Conservation (phyloP, 805 yeast genomes). For the Yarrowia sp. region DNA sequence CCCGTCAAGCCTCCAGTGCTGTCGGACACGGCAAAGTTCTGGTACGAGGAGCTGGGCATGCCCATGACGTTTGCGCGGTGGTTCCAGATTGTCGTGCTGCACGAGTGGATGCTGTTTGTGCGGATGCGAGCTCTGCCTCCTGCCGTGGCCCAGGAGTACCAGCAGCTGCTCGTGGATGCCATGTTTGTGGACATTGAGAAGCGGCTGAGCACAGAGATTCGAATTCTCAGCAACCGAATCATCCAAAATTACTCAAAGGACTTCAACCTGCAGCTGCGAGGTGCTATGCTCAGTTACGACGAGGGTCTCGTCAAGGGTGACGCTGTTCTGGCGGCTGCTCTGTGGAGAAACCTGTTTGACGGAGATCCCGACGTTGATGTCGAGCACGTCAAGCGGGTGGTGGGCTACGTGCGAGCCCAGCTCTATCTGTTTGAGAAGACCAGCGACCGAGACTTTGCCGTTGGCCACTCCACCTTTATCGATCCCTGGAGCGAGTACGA, state of each 20-base stretch:
- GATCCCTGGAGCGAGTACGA: constrained; percentile 76
- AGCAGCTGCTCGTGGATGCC: constrained; percentile 85
- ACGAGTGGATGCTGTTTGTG: constrained; percentile 88
- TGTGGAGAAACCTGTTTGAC: constrained; percentile 78
- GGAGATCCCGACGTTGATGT: constrained; percentile 78
- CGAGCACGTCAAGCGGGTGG: constrained; percentile 79
- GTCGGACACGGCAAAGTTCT: constrained; percentile 71
- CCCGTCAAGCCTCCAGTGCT: constrained; percentile 34
- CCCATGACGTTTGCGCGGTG: constrained; percentile 92
- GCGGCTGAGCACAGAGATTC: constrained; percentile 81
- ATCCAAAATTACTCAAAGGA: constrained; percentile 85
- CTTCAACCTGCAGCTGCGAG: constrained; percentile 84
- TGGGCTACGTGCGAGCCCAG: constrained; percentile 87
- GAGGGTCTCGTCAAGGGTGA: constrained; percentile 77
- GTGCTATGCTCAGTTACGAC: constrained; percentile 85
- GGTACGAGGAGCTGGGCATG: constrained; percentile 76
- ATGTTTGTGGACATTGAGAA: constrained; percentile 86
- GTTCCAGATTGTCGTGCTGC: constrained; percentile 89
- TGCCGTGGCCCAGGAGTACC: constrained; percentile 82
- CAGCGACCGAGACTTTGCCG: constrained; percentile 89
- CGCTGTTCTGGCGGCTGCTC: constrained; percentile 42
- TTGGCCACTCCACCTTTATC: constrained; percentile 81
- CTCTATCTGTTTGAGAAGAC: constrained; percentile 79
- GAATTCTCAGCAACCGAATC: constrained; percentile 73
- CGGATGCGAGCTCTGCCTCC: constrained; percentile 97